Evolutionary conservation across 805 yeast species (phyloP), one percentile per base, ranked within the genome.

Genomic region (Ogataea degrootiae): DNA sequence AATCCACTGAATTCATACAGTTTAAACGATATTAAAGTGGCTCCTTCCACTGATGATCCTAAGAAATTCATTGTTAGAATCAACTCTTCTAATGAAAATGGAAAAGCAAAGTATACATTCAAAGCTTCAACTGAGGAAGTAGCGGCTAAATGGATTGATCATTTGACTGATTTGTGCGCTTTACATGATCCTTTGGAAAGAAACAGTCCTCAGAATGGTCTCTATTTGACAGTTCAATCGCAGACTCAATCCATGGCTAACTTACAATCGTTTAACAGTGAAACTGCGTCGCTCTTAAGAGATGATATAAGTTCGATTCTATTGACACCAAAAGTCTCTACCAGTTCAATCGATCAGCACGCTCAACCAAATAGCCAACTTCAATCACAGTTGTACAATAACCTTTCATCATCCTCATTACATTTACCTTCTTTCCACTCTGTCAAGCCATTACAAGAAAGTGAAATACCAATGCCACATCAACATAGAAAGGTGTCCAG

Each of bases 131-230:
- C 68, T 26, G 62, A 55, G 15, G 69, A 64, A 34, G 77, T 77
- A 44, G 75, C 75, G 43, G 59, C 58, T 23, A 72, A 71, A 53
- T 83, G 88, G 88, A 64, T 69, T 34, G 73, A 70, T 29, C 85
- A 82, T 58, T 62, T 83, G 40, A 65, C 68, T 31, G 82, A 80
- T 51, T 65, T 83, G 53, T 70, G 77, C 33, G 68, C 71, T 42
- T 78, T 73, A 53, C 70, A 71, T 21, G 62, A 66, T 45, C 76
- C 79, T 39, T 59, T 68, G 34, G 76, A 75, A 34, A 74, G 89
- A 63, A 76, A 79, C 50, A 67, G 66, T 65, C 59, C 76, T 69
- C 34, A 76, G 69, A 57, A 55, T 49, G 52, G 54, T 39, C 42
- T 52, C 14, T 52, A 48, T 37, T 29, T 52, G 36, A 33, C 45